These are phyloP conservation scores for Saururus chinensis DNA, from an alignment of 164 flowering plant species.

Conservation along the genomic window DNA sequence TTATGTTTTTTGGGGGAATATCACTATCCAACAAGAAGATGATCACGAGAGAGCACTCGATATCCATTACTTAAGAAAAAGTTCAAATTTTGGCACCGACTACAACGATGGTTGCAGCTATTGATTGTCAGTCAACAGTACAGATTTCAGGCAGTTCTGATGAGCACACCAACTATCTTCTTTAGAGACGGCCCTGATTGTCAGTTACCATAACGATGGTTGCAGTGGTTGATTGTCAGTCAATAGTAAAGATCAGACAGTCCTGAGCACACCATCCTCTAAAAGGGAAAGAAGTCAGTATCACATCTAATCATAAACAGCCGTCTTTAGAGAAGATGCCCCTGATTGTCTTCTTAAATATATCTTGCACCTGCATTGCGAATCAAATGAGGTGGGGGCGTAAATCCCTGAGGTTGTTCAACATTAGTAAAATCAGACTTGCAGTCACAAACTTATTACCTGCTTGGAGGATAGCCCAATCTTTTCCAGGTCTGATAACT, in stretches of 20 bases:
- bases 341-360: slow-evolving; percentile 53
- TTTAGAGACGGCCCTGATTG: too few relatives aligned
- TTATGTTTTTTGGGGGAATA: too few relatives aligned
- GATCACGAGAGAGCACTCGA: too few relatives aligned
- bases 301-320: neutral
- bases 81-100: too few relatives aligned
- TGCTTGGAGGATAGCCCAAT: slow-evolving; percentile 84
- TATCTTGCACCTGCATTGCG: slow-evolving; percentile 35
- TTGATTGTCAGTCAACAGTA: too few relatives aligned
- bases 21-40: too few relatives aligned
- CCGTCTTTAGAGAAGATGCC: slow-evolving; percentile 28
- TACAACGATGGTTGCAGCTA: neutral
- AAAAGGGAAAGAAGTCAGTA: neutral
- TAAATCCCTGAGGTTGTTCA: neutral
- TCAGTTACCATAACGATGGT: neutral
- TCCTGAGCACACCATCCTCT: neutral
- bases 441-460: slow-evolving; percentile 18
- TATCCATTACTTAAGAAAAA: too few relatives aligned
- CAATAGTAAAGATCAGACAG: too few relatives aligned
- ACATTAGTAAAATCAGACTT: neutral
- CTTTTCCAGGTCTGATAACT: slow-evolving; percentile 79
- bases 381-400: neutral
- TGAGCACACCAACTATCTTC: too few relatives aligned
- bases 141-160: too few relatives aligned
- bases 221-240: neutral